These are phyloP conservation scores for Emericellopsis atlantica DNA, from an alignment of 2,329 filamentous ascomycete genomes.

Conservation along the genomic window DNA sequence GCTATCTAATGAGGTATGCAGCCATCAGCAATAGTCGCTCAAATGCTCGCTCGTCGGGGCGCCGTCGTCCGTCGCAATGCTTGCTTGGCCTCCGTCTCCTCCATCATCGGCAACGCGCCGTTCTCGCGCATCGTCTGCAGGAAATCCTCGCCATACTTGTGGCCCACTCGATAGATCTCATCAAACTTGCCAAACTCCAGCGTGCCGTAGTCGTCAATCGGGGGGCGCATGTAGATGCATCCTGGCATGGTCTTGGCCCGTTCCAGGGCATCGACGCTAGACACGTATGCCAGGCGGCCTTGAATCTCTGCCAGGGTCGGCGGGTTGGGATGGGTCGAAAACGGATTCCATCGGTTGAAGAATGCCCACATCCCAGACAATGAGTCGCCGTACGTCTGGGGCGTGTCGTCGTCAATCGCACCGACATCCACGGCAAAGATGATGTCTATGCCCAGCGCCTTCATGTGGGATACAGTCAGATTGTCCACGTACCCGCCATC, in stretches of 20 bases:
- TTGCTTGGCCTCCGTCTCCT: conserved; percentile 67
- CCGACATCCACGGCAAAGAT: conserved; percentile 97
- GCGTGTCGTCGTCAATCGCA: conserved; percentile 79
- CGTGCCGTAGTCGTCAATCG: conserved; percentile 86
- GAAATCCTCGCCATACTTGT: conserved; percentile 73
- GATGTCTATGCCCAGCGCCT: conserved; percentile 78
- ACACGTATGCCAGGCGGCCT: conserved; percentile 86
- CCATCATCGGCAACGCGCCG: conserved; percentile 57
- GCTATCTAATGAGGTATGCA: too few species aligned
- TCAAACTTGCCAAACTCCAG: conserved; percentile 96
- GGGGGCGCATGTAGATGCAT: conserved; percentile 92
- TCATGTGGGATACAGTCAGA: conserved; percentile 94
- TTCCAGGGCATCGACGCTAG: conserved; percentile 86
- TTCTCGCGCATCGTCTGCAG: conserved; percentile 65
- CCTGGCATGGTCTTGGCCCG: conserved; percentile 82
- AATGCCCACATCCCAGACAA: conserved; percentile 93
- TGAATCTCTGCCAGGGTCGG: conserved; percentile 95
- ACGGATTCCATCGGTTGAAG: conserved; percentile 93
- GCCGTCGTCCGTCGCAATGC: conserved; percentile 68
- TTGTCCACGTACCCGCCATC: conserved; percentile 98
- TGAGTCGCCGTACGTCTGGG: conserved; percentile 86
- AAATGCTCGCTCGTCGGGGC: conserved; percentile 67
- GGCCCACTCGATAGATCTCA: conserved; percentile 86
- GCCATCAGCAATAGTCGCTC: conserved; percentile 3
- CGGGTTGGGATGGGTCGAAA: conserved; percentile 78